phyloP scores from a whole-genome alignment of 1,284 basidiomycete species.

The Phenoliferia sp. region DNA sequence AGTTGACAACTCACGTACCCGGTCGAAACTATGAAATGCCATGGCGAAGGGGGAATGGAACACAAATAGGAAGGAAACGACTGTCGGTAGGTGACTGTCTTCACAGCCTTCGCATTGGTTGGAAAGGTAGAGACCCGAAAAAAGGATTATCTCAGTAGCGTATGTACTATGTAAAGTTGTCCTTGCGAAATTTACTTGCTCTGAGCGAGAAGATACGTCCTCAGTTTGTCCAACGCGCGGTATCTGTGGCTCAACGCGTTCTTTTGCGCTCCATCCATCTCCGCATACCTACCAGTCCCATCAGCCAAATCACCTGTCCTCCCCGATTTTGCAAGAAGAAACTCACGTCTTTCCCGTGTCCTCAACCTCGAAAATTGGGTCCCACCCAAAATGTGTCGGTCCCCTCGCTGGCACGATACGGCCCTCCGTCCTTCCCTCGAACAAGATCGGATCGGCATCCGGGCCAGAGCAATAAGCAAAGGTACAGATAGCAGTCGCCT shows the following conservation, averaged over 20 bases:
- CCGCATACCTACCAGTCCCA: slow-evolving; percentile 66
- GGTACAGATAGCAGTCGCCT: slow-evolving; percentile 87
- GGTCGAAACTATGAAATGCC: neutral
- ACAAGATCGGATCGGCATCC: slow-evolving; percentile 70
- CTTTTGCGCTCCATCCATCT: slow-evolving; percentile 81
- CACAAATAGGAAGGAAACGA: too few relatives aligned
- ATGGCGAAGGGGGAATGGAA: too few relatives aligned
- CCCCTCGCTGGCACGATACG: slow-evolving; percentile 82
- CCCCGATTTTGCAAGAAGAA: neutral
- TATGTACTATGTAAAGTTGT: neutral
- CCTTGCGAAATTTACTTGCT: neutral
- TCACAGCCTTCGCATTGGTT: neutral
- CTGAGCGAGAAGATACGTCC: slow-evolving; percentile 53
- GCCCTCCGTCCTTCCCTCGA: slow-evolving; percentile 86
- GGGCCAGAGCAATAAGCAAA: slow-evolving; percentile 87
- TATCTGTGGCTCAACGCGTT: slow-evolving; percentile 86
- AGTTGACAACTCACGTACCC: slow-evolving; percentile 6
- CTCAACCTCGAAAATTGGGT: slow-evolving; percentile 74
- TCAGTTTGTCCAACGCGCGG: slow-evolving; percentile 76
- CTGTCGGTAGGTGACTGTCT: too few relatives aligned
- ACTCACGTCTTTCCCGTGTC: slow-evolving; percentile 69
- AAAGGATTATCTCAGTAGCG: neutral
- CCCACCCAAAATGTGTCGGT: slow-evolving; percentile 60
- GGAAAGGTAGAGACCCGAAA: neutral
- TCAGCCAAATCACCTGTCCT: neutral